Evolutionary conservation across 192 early-diverging fungal genomes (phyloP).

Genomic region (Fimicolochytrium jonesii): DNA sequence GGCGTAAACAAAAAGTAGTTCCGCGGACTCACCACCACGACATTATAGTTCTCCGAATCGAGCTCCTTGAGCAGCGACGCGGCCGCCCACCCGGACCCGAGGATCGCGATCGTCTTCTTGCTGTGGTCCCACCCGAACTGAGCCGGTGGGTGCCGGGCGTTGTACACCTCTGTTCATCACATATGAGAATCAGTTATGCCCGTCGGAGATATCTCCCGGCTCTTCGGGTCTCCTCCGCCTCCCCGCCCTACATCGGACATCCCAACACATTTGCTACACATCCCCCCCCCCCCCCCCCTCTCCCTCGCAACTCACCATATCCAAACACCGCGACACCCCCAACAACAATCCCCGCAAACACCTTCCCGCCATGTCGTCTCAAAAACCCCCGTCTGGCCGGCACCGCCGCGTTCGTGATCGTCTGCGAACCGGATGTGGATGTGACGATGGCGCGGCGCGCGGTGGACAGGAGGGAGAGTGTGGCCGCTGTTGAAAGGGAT

Average conservation of each 20-base stretch:
- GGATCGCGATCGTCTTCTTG: slow-evolving; percentile 49
- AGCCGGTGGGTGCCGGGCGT: slow-evolving; percentile 36
- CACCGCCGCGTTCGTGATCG: too few species aligned
- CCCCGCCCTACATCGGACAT: background rate
- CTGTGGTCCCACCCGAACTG: slow-evolving; percentile 47
- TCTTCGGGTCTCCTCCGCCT: background rate
- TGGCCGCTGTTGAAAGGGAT: too few species aligned
- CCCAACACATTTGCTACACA: background rate
- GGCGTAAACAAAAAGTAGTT: slow-evolving; percentile 83
- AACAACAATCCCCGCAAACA: slow-evolving; percentile 4
- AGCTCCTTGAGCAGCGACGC: slow-evolving; percentile 65
- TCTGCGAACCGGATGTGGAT: too few species aligned
- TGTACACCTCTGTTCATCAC: slow-evolving; percentile 28
- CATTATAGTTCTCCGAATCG: slow-evolving; percentile 76
- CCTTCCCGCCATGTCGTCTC: slow-evolving; percentile 15
- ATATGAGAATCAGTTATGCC: background rate
- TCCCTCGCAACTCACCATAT: slow-evolving; percentile 14
- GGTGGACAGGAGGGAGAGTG: too few species aligned
- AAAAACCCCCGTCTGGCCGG: too few species aligned
- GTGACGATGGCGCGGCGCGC: too few species aligned
- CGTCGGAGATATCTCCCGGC: background rate
- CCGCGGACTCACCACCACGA: slow-evolving; percentile 46
- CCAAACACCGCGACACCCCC: slow-evolving; percentile 8
- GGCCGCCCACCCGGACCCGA: slow-evolving; percentile 46
- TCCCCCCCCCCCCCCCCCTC: too few species aligned